Conservation (phyloP, 2,329 filamentous ascomycete species). For the Mollisia scopiformis region DNA sequence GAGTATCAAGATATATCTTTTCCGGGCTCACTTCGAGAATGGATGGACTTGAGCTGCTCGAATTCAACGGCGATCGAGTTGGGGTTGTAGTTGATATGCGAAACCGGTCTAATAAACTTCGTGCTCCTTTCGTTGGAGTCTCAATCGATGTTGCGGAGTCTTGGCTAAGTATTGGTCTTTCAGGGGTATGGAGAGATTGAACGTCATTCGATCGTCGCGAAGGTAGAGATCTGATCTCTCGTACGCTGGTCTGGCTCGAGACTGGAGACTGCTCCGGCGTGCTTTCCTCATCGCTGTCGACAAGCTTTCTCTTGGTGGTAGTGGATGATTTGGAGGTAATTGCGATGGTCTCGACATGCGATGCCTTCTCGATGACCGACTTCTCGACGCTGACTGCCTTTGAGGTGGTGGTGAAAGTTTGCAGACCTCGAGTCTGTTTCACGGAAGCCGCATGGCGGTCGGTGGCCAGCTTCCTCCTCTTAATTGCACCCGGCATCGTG, state of each 20-base stretch:
- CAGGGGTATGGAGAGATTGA: slow-evolving; percentile 30
- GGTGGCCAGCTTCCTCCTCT: slow-evolving; percentile 34
- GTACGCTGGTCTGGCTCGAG: slow-evolving; percentile 2
- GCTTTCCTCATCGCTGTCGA: slow-evolving; percentile 26
- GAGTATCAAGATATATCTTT: background rate
- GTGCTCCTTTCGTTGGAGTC: slow-evolving; percentile 36
- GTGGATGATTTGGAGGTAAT: slow-evolving; percentile 35
- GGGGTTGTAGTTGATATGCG: slow-evolving; percentile 31
- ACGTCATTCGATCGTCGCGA: background rate
- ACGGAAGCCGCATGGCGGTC: slow-evolving; percentile 18
- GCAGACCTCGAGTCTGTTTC: slow-evolving; percentile 39
- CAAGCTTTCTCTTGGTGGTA: slow-evolving; percentile 37
- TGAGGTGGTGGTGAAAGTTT: slow-evolving; percentile 46
- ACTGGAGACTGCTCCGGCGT: slow-evolving; percentile 16
- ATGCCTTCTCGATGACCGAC: slow-evolving; percentile 37
- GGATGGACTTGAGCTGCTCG: slow-evolving; percentile 21
- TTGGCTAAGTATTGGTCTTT: slow-evolving; percentile 22
- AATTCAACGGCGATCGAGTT: slow-evolving; percentile 22
- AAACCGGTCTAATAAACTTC: slow-evolving; percentile 34
- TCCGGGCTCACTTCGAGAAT: slow-evolving; percentile 15
- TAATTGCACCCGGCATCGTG: slow-evolving; percentile 35
- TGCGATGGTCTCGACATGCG: slow-evolving; percentile 32
- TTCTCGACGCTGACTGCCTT: slow-evolving; percentile 41
- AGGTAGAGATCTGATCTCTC: background rate
- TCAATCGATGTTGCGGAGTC: slow-evolving; percentile 22